Evolutionary conservation across 1,284 basidiomycete species (phyloP).

Genomic region (Fistulinella cinereoalba): DNA sequence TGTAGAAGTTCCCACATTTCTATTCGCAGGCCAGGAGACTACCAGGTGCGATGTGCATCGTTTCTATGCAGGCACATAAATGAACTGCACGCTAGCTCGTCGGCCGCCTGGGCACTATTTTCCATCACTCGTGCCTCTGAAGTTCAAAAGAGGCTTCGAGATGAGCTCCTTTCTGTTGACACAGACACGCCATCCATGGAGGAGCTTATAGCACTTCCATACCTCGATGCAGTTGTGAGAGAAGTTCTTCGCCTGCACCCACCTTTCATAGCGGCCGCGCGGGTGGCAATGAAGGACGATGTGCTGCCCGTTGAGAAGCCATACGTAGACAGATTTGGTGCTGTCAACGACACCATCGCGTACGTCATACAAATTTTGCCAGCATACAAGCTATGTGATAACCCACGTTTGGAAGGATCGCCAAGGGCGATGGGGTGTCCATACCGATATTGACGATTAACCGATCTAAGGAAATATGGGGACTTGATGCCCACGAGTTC

Average conservation of each 20-base stretch:
- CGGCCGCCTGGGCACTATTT: constrained; percentile 60
- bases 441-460: constrained; percentile 44
- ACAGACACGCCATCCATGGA: constrained; percentile 58
- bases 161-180: constrained; percentile 53
- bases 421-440: constrained; percentile 36
- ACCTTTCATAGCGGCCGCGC: constrained; percentile 56
- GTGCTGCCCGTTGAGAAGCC: constrained; percentile 54
- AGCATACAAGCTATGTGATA: neutral
- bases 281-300: constrained; percentile 52
- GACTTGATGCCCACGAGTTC: constrained; percentile 43
- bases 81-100: constrained; percentile 36
- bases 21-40: constrained; percentile 78
- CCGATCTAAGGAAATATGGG: constrained; percentile 42
- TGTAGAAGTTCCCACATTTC: constrained; percentile 35
- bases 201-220: constrained; percentile 54
- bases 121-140: constrained; percentile 53
- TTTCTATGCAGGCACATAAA: neutral
- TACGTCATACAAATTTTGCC: constrained; percentile 2
- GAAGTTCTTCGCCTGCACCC: constrained; percentile 66
- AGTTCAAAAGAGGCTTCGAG: constrained; percentile 64
- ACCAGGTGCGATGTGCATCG: constrained; percentile 43
- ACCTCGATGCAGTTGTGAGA: constrained; percentile 61
- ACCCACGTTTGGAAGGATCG: constrained; percentile 25
- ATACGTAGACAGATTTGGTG: constrained; percentile 42
- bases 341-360: constrained; percentile 26